A percentile compares a stretch with the other conserved stretches of the same genome.
Evolutionary conservation across 768 basidiomycete species (phyloP).

Genomic region (Zangia roseola): DNA sequence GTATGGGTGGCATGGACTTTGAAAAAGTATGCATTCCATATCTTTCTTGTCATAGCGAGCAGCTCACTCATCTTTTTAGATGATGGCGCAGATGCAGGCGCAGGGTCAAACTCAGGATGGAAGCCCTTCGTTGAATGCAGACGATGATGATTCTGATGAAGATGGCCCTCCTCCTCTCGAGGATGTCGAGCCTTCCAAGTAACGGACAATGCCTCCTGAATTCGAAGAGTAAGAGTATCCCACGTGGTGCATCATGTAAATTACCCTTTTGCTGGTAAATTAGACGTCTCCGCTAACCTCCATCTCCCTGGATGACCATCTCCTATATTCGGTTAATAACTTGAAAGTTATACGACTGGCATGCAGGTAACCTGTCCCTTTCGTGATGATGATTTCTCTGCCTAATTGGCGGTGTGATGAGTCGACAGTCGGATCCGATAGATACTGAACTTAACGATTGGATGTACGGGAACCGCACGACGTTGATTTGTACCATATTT

Average conservation of each 20-base stretch:
- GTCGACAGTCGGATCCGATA: background rate
- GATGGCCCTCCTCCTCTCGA: slow-evolving; percentile 83
- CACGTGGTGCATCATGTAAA: slow-evolving; percentile 17
- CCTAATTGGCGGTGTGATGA: background rate
- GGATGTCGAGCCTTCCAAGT: slow-evolving; percentile 45
- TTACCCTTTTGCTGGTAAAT: slow-evolving; percentile 7
- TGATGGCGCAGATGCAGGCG: slow-evolving; percentile 50
- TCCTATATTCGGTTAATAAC: background rate
- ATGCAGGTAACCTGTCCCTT: no score
- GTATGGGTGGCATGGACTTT: slow-evolving; percentile 52
- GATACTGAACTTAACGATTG: no score
- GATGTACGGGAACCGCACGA: no score
- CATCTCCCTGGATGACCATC: background rate
- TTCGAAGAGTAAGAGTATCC: background rate
- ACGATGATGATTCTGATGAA: slow-evolving; percentile 42
- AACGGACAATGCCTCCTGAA: background rate
- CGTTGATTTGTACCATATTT: no score
- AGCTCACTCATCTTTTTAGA: slow-evolving; percentile 24
- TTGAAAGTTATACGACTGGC: no score
- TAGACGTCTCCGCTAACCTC: background rate
- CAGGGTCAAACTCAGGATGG: slow-evolving; percentile 32
- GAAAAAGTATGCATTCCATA: slow-evolving; percentile 44
- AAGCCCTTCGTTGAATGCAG: background rate
- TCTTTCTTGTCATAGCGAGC: slow-evolving; percentile 4
- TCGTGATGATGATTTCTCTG: no score